Base-by-base conservation (phyloP, 1,284 basidiomycete species). In the Ustilago trichophora region DNA sequence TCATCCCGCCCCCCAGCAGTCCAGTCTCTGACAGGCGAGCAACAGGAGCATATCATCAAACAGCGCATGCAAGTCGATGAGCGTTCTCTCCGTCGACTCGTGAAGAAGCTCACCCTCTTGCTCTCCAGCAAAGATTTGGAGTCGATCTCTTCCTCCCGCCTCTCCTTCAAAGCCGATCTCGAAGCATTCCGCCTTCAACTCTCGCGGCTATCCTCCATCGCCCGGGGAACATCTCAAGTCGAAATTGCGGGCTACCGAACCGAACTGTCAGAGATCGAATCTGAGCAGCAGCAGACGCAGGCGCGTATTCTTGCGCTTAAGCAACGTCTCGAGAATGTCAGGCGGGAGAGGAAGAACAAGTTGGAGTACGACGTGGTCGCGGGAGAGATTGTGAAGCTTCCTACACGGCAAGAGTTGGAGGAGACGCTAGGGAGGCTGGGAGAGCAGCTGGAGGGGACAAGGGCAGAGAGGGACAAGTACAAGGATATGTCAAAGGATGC, bases 361-460 rank as follows among this genome's bases (percentile, higher is more conserved):
- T 37, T 76, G 9, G 68, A 72, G 40, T 76, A 76, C 59, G 73
- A 76, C 25, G 50, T 69, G 25, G 51, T 76, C 5, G 72, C 72
- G 16, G 55, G 64, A 13, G 68, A 72, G 42, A 72, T 76, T 16
- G 57, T 62, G 18, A 57, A 57, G 36, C 42, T 71, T 32, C 67
- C 59, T 2, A 72, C 72, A 24, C 31, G 73, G n/a, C 34, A 34
- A n/a, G 62, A 73, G 47, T 32, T 74, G 27, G 52, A 58, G 10
- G 64, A 64, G 26, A 55, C 43, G 24, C 21, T 73, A 34, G 42
- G 12, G 3, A 49, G 65, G 40, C n/a, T 68, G 12, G 21, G 38
- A 10, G 58, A 51, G 36, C 47, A 50, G 19, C 15, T 74, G 37
- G 47, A 48, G 7, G 43, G 38, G 8, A 53, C 69, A 6, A 41